A percentile compares a stretch with the other conserved stretches of the same genome.
These are phyloP conservation scores for Neofusicoccum cordaticola DNA, from an alignment of 2,329 filamentous ascomycete species.

Conservation along the genomic window DNA sequence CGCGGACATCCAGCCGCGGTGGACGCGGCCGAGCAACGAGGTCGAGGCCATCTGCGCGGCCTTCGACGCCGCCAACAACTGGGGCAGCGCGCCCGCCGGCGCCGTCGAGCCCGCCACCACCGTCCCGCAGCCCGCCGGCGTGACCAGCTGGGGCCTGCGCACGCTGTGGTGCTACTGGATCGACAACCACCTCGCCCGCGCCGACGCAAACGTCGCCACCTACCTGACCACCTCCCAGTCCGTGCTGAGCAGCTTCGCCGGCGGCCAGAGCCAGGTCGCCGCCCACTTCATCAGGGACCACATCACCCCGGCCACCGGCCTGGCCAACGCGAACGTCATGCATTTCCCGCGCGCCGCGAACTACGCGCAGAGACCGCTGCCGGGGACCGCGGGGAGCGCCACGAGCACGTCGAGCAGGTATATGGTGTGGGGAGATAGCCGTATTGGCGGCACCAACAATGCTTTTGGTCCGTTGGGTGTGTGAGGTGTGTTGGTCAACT, in stretches of 20 bases:
- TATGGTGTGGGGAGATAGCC: neutral
- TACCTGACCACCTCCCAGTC: neutral
- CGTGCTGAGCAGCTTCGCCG: neutral
- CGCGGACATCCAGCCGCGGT: neutral
- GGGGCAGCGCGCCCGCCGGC: neutral
- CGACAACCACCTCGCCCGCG: neutral
- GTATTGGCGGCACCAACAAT: neutral
- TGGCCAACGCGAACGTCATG: neutral
- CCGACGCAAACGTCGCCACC: neutral
- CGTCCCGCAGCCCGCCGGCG: neutral
- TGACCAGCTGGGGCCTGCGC: neutral
- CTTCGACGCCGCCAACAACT: neutral
- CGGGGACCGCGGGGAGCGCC: neutral
- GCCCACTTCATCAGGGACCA: neutral
- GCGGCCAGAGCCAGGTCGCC: neutral
- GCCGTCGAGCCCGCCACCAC: neutral
- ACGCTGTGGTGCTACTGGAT: neutral
- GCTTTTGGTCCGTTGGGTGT: neutral
- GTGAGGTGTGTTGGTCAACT: neutral
- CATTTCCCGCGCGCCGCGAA: neutral
- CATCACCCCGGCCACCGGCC: neutral
- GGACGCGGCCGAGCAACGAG: neutral
- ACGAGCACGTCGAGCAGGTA: neutral
- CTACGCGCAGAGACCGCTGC: neutral
- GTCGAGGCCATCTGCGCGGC: neutral